Conservation (phyloP, 805 yeast genomes). For the Nematodospora valgi region DNA sequence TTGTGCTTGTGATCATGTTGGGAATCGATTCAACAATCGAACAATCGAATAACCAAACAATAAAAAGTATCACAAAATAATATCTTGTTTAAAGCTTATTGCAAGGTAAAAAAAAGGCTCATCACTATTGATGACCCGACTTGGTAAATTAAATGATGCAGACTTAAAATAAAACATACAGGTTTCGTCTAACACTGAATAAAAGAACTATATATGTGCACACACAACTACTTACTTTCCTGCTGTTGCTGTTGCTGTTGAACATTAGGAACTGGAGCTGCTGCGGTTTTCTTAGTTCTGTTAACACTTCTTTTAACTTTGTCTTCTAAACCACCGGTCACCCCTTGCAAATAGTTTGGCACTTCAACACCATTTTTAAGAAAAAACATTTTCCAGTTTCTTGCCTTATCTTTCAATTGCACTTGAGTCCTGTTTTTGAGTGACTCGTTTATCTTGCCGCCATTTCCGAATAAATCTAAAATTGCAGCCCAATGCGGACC, state of each 20-base stretch:
- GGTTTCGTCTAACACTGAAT: no score
- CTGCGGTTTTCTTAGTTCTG: slow-evolving; percentile 34
- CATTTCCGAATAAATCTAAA: slow-evolving; percentile 87
- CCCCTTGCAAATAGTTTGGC: slow-evolving; percentile 76
- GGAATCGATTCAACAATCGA: no score
- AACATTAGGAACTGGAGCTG: slow-evolving; percentile 36
- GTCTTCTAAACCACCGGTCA: slow-evolving; percentile 79
- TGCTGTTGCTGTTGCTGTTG: slow-evolving; percentile 7
- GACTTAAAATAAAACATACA: no score
- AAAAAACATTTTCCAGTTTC: slow-evolving; percentile 90
- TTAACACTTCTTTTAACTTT: slow-evolving; percentile 23
- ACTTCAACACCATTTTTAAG: slow-evolving; percentile 70
- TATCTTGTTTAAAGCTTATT: no score
- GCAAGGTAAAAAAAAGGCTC: no score
- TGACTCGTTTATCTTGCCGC: slow-evolving; percentile 80
- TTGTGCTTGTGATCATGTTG: no score
- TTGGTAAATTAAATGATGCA: no score
- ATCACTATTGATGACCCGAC: no score
- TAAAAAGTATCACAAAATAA: no score
- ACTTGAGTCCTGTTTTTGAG: slow-evolving; percentile 86
- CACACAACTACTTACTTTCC: no score
- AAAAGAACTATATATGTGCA: no score
- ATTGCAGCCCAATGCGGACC: slow-evolving; percentile 97
- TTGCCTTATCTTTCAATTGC: slow-evolving; percentile 92
- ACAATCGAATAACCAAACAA: no score